A percentile compares a stretch with the other conserved stretches of the same genome.
phyloP scores from a whole-genome alignment of 1,139 yeast genomes.

The Sugiyamaella pinicola region DNA sequence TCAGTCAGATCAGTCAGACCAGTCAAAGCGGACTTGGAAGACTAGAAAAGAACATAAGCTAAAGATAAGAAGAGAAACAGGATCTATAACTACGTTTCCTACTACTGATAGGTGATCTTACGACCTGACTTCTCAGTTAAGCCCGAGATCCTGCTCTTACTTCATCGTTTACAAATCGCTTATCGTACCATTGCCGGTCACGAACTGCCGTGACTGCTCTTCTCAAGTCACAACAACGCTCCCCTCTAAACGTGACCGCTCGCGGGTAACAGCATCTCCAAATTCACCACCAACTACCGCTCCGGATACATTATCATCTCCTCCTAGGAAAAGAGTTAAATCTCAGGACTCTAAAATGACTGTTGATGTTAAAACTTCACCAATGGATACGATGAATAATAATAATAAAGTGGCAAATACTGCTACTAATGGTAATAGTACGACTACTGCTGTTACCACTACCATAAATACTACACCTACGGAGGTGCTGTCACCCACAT shows the following conservation, averaged over 20 bases:
- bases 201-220: conserved; percentile 8
- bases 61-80: too few species aligned
- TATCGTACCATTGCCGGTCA: background rate
- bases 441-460: background rate
- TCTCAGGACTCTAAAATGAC: conserved; percentile 6
- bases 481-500: conserved; percentile 21
- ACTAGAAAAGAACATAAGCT: too few species aligned
- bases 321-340: conserved; percentile 10
- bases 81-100: too few species aligned
- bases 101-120: too few species aligned
- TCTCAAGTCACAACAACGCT: conserved; percentile 5
- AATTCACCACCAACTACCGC: background rate
- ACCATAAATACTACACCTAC: background rate
- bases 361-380: background rate
- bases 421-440: background rate
- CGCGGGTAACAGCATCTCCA: conserved; percentile 17
- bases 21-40: too few species aligned
- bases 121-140: too few species aligned
- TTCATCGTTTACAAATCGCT: background rate
- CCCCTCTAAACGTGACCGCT: conserved; percentile 13
- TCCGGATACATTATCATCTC: background rate
- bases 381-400: background rate
- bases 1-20: too few species aligned
- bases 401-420: background rate
- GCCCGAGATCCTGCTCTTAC: background rate